These are phyloP conservation scores for Fagopyrum tataricum DNA, from an alignment of 148 eudicot genomes.

Conservation along the genomic window DNA sequence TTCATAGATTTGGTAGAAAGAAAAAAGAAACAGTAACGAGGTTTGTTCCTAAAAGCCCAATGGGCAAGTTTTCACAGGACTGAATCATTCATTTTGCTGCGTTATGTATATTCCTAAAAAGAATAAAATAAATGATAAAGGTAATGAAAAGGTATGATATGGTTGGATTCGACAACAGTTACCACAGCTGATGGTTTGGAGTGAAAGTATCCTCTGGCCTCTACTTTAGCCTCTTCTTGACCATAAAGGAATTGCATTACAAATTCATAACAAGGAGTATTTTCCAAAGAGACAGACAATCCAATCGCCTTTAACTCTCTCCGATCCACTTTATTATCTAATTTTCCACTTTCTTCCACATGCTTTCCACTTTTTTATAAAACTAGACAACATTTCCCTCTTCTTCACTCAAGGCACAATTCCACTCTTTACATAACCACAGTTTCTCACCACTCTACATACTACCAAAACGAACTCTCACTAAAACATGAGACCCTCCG, in stretches of 20 bases:
- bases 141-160: neutral
- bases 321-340: neutral
- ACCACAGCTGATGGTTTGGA: neutral
- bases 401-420: neutral
- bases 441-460: neutral
- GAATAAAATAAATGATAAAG: neutral
- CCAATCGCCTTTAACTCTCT: neutral
- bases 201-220: slow-evolving; percentile 6
- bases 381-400: neutral
- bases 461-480: neutral
- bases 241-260: too few species aligned
- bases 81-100: too few species aligned
- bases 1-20: too few species aligned
- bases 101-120: too few species aligned
- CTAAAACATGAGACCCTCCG: slow-evolving; percentile 58
- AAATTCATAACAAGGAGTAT: neutral
- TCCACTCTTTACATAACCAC: neutral
- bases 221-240: too few species aligned
- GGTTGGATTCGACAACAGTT: slow-evolving; percentile 1
- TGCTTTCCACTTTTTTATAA: neutral
- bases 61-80: too few species aligned
- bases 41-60: too few species aligned
- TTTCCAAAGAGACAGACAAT: neutral
- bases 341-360: neutral
- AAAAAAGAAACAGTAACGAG: too few species aligned